phyloP scores from a whole-genome alignment of 441 rosid species.

The Populus trichocarpa region DNA sequence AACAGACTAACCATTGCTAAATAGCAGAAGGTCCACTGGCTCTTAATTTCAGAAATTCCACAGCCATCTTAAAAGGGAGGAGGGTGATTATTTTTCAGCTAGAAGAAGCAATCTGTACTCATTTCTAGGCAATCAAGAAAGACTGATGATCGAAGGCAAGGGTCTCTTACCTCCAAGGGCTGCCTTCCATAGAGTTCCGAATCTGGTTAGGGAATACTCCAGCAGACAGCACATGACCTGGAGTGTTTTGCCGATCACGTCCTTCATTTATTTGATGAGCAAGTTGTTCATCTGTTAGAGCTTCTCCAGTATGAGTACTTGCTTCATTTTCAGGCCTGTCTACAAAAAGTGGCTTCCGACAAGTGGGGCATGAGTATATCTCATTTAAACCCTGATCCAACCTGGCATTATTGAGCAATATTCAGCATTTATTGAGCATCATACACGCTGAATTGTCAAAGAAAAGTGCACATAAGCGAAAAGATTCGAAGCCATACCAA shows the following conservation, averaged over 20 bases:
- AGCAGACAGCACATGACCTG: slow-evolving; percentile 48
- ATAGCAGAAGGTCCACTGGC: too few species aligned
- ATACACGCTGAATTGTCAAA: slow-evolving; percentile 19
- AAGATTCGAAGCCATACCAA: slow-evolving; percentile 50
- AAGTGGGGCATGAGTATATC: slow-evolving; percentile 89
- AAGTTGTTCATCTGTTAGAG: slow-evolving; percentile 70
- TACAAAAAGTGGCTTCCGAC: slow-evolving; percentile 94
- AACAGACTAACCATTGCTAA: background rate
- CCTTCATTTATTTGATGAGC: slow-evolving; percentile 68
- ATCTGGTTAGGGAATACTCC: slow-evolving; percentile 67
- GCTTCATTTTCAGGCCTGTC: slow-evolving; percentile 65
- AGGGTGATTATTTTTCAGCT: background rate
- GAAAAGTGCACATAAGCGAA: slow-evolving; percentile 16
- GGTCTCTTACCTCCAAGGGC: slow-evolving; percentile 72
- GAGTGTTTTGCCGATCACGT: slow-evolving; percentile 56
- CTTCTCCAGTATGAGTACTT: slow-evolving; percentile 41
- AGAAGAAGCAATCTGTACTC: slow-evolving; percentile 2
- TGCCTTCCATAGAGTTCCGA: slow-evolving; percentile 59
- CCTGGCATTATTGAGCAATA: slow-evolving; percentile 50
- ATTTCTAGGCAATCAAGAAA: slow-evolving; percentile 14
- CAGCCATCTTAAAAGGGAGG: background rate
- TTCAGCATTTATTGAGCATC: slow-evolving; percentile 19
- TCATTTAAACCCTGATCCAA: slow-evolving; percentile 98
- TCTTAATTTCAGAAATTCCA: background rate
- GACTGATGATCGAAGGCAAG: slow-evolving; percentile 20